Conservation (phyloP, 2,329 filamentous ascomycete genomes). For the Penicillium freii region DNA sequence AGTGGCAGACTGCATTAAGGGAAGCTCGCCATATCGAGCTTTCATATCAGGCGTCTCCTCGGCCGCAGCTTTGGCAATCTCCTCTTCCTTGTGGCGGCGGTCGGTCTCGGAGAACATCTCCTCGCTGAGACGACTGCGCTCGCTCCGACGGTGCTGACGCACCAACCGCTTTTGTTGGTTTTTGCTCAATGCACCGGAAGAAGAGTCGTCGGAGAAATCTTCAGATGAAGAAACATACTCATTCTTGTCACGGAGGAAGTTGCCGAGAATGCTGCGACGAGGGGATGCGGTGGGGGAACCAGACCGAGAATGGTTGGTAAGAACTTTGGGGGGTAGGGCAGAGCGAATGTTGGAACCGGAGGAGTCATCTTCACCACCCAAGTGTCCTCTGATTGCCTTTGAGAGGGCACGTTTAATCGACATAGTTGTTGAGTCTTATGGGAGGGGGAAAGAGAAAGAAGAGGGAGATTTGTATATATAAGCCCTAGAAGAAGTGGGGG, state of each 20-base stretch:
- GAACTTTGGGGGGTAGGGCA: constrained; percentile 18
- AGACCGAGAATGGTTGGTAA: constrained; percentile 13
- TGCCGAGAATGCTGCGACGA: constrained; percentile 42
- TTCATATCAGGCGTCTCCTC: constrained; percentile 60
- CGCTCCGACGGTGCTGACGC: constrained; percentile 41
- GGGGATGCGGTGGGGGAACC: constrained; percentile 29
- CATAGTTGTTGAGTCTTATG: constrained; percentile 33
- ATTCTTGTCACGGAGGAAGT: constrained; percentile 39
- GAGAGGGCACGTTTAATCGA: constrained; percentile 49
- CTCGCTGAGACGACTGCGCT: constrained; percentile 43
- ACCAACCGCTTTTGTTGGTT: constrained; percentile 47
- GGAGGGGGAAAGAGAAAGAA: not conserved
- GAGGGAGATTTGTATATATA: constrained; percentile 4
- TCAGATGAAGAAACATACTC: constrained; percentile 46
- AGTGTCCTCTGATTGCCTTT: constrained; percentile 38
- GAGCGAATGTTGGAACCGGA: constrained; percentile 23
- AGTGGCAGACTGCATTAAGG: constrained; percentile 58
- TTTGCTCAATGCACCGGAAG: constrained; percentile 41
- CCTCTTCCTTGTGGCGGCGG: constrained; percentile 43
- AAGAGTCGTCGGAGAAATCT: constrained; percentile 42
- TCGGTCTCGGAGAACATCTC: constrained; percentile 45
- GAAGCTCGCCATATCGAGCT: constrained; percentile 57
- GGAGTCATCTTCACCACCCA: constrained; percentile 25
- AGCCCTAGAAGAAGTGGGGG: constrained; percentile 9
- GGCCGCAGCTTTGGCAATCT: constrained; percentile 46